Conservation (phyloP, 2,329 filamentous ascomycete genomes). For the Apiospora rasikravindrae region DNA sequence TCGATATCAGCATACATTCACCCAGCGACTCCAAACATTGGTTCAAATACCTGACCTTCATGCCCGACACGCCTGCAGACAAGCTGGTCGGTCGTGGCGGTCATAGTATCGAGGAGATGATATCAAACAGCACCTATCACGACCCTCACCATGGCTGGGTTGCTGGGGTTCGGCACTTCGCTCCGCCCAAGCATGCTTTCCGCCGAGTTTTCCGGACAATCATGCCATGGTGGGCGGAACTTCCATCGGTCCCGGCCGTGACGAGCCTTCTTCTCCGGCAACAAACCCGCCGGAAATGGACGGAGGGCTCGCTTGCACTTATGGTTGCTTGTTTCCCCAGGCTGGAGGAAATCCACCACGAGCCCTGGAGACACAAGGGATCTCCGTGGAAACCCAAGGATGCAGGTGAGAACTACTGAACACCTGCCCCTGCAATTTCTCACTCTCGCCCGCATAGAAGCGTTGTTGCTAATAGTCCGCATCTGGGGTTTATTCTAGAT, state of each 20-base stretch:
- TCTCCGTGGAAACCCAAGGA: too few relatives aligned
- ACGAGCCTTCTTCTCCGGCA: conserved; percentile 42
- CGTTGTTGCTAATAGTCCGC: too few relatives aligned
- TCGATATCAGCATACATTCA: conserved; percentile 40
- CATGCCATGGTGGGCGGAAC: conserved; percentile 39
- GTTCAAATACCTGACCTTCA: conserved; percentile 34
- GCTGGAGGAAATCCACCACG: conserved; percentile 44
- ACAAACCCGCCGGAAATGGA: conserved; percentile 44
- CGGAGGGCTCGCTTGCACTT: conserved; percentile 35
- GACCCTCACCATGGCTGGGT: conserved; percentile 23
- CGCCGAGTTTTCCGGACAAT: conserved; percentile 38
- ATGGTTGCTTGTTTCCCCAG: conserved; percentile 43
- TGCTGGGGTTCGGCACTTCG: conserved; percentile 30
- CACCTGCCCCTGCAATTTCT: too few relatives aligned
- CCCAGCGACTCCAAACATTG: conserved; percentile 39
- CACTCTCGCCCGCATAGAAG: too few relatives aligned
- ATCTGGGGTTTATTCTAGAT: too few relatives aligned
- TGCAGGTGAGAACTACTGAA: background rate
- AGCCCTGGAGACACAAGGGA: conserved; percentile 47
- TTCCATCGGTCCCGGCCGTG: conserved; percentile 42
- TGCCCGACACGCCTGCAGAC: conserved; percentile 30
- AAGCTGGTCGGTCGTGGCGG: background rate
- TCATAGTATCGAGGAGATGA: background rate
- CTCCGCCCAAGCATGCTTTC: conserved; percentile 24
- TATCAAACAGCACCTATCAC: background rate